A percentile compares a stretch with the other conserved stretches of the same genome.
Conservation (phyloP, 225 moss, liverwort and hornwort genomes). For the Pseudisothecium myosuroides region DNA sequence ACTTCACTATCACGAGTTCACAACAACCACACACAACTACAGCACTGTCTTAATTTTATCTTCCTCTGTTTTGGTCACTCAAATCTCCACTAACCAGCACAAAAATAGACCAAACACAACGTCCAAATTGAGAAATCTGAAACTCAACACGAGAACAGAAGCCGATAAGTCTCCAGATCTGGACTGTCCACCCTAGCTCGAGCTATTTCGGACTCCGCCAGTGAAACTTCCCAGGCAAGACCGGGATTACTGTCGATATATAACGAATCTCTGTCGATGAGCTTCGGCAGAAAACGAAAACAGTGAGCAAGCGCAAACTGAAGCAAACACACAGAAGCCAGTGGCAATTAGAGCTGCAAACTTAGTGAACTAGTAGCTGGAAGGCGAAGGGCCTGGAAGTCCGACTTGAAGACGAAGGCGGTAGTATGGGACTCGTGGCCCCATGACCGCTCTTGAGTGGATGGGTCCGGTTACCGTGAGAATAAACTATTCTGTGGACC, state of each 20-base stretch:
- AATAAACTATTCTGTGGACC: not conserved
- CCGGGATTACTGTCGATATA: not conserved
- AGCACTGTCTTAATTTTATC: not conserved
- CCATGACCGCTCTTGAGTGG: not conserved
- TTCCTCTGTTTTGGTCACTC: not conserved
- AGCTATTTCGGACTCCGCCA: not conserved
- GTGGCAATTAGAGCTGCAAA: not conserved
- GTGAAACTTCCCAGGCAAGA: not conserved
- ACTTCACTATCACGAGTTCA: not conserved
- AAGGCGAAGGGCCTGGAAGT: not conserved
- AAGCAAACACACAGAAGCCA: not conserved
- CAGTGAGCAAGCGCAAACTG: not conserved
- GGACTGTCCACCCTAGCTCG: not conserved
- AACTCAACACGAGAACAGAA: not conserved
- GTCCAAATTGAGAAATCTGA: not conserved
- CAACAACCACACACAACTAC: not conserved
- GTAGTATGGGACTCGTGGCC: not conserved
- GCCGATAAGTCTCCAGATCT: not conserved
- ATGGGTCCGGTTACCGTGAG: not conserved
- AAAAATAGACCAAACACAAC: not conserved
- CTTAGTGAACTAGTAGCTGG: not conserved
- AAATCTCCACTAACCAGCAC: not conserved
- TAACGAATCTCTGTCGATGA: not conserved
- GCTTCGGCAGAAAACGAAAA: not conserved
- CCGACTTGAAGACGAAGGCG: not conserved